Conservation (phyloP, 2,329 filamentous ascomycete genomes). For the Zymoseptoria ardabiliae region DNA sequence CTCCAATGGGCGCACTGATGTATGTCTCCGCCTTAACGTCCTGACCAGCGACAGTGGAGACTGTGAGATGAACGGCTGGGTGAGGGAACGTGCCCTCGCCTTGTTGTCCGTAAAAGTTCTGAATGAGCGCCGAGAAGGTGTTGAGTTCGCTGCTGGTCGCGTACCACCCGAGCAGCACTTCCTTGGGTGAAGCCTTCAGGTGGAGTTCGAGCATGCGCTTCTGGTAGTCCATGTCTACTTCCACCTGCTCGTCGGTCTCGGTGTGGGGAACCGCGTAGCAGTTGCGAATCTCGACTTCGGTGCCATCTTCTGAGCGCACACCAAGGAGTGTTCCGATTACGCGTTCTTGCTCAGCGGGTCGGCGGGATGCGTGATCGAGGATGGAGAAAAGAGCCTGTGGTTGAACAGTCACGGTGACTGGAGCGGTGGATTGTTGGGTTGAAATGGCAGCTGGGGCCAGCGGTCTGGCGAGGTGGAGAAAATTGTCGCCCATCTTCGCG, state of each 20-base stretch:
- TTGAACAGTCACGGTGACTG: slow-evolving; percentile 89
- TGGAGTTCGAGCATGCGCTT: slow-evolving; percentile 97
- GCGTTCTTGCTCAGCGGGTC: slow-evolving; percentile 84
- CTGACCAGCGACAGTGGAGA: slow-evolving; percentile 80
- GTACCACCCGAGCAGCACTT: slow-evolving; percentile 96
- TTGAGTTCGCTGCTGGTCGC: slow-evolving; percentile 95
- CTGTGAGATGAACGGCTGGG: slow-evolving; percentile 94
- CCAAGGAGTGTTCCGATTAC: slow-evolving; percentile 96
- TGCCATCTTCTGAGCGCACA: slow-evolving; percentile 89
- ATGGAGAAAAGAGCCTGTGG: slow-evolving; percentile 71
- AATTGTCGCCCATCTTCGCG: slow-evolving; percentile 48
- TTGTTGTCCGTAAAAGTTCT: slow-evolving; percentile 98
- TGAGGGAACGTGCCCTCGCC: slow-evolving; percentile 96
- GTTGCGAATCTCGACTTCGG: slow-evolving; percentile 89
- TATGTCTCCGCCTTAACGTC: slow-evolving; percentile 88
- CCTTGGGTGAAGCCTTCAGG: slow-evolving; percentile 86
- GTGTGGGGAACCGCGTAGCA: slow-evolving; percentile 98
- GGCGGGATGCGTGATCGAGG: slow-evolving; percentile 85
- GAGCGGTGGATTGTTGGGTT: slow-evolving; percentile 72
- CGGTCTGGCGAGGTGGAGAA: slow-evolving; percentile 90
- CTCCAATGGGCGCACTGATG: slow-evolving; percentile 89
- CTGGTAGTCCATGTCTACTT: slow-evolving; percentile 99
- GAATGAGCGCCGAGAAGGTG: slow-evolving; percentile 95
- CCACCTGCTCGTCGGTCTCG: slow-evolving; percentile 96
- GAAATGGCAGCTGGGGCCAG: slow-evolving; percentile 74